Base-by-base conservation (phyloP, 2,329 filamentous ascomycete genomes). In the Sclerotinia nivalis region DNA sequence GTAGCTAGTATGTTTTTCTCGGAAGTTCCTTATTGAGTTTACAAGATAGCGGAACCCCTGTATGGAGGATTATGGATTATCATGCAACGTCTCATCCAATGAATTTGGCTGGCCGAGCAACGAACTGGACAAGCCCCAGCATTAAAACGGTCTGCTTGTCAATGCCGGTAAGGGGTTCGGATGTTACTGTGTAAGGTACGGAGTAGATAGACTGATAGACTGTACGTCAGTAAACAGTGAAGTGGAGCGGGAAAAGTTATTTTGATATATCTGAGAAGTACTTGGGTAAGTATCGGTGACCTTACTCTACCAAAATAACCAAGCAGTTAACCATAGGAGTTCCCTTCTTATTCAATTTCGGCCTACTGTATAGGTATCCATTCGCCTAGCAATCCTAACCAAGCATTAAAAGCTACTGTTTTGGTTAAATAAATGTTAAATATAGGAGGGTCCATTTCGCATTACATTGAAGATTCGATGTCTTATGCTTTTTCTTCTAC, bases 21-120 rank as follows among this genome's bases (percentile, higher is more conserved):
- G n/a, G n/a, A 40, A 25, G 10, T 40, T 28, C 31, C 56, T 56
- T 43, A n/a, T 10, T 37, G 7, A 59, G 56, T 59, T 59, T 43
- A 18, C 56, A 37, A 59, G 56, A 59, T 59, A 59, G n/a, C n/a
- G 31, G 56, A 59, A 10, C 37, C 34, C 12, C 18, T 37, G 22
- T 43, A 59, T 28, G 22, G n/a, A 43, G 40, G 40, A 43, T 43
- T 43, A 18, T 43, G 40, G 40, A 43, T 43, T 43, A 43, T 43
- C 40, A 43, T 43, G 40, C 20, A 18, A 59, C n/a, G 13, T 20
- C 34, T 25, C 56, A 28, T 59, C 56, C 34, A 59, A 62, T 62
- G 59, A 34, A 43, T 40, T 20, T 55, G 50, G 62, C 62, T 66
- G 62, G 37, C 62, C 47, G 31, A 66, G 62, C 62, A 66, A 66